Conservation (phyloP, 495 filamentous ascomycete genomes). For the Xylaria flabelliformis region DNA sequence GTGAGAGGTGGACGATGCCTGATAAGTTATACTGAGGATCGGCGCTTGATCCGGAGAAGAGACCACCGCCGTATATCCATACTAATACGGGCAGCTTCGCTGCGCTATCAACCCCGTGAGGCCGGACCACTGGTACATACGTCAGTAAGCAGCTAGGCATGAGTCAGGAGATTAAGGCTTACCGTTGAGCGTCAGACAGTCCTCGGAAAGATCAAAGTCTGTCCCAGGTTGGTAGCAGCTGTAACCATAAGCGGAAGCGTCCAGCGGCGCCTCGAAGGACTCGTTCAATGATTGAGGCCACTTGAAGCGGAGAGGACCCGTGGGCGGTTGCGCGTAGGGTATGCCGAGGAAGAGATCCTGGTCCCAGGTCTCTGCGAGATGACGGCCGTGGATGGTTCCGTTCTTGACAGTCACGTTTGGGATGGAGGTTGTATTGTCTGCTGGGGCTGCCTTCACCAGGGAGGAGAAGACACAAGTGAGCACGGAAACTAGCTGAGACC, state of each 20-base stretch:
- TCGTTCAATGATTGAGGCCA: background rate
- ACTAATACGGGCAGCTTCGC: conserved; percentile 51
- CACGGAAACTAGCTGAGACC: background rate
- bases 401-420: conserved; percentile 4
- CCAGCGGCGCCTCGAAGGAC: background rate
- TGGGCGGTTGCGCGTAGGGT: conserved; percentile 59
- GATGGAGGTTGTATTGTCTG: background rate
- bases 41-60: conserved; percentile 52
- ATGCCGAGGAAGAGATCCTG: conserved; percentile 58
- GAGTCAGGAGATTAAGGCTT: background rate
- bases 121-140: background rate
- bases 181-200: conserved; percentile 16
- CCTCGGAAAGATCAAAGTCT: background rate
- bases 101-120: background rate
- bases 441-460: too few relatives aligned
- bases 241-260: background rate
- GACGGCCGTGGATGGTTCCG: background rate
- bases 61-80: conserved; percentile 68
- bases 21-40: conserved; percentile 59
- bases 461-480: background rate
- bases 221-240: background rate
- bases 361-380: conserved; percentile 20
- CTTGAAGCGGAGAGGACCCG: conserved; percentile 55
- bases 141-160: background rate
- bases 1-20: background rate